These are phyloP conservation scores for Aechmea fasciata DNA, from an alignment of 176 grass and related monocot species.

Conservation along the genomic window DNA sequence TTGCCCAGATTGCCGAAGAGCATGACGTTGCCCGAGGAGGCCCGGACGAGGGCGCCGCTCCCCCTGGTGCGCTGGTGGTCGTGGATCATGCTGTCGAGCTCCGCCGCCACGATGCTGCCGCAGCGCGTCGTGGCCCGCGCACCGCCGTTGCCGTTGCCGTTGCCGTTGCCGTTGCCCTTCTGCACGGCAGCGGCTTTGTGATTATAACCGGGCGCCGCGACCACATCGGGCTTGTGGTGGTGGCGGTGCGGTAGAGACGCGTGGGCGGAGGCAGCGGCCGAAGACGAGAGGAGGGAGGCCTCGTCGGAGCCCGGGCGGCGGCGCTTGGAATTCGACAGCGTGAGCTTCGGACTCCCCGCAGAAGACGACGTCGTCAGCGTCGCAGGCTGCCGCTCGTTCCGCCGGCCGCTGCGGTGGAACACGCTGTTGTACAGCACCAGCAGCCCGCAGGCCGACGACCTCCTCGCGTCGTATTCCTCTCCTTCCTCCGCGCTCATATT, in stretches of 20 bases:
- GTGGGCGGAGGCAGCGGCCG: not conserved
- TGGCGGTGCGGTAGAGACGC: not conserved
- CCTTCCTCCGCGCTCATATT: not conserved
- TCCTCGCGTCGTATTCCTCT: constrained; percentile 1
- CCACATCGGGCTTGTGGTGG: no score
- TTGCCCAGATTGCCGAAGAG: constrained; percentile 27
- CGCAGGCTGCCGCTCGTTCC: not conserved
- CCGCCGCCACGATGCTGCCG: not conserved
- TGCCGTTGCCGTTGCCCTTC: no score
- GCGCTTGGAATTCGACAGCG: constrained; percentile 3
- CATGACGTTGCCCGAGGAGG: constrained; percentile 32
- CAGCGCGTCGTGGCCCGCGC: not conserved
- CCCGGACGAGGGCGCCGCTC: constrained; percentile 24
- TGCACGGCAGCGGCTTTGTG: not conserved
- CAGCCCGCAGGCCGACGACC: constrained; percentile 15
- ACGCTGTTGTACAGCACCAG: constrained; percentile 22
- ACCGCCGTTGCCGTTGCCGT: no score
- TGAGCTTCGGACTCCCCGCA: no score
- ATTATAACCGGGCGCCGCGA: not conserved
- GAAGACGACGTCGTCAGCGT: not conserved
- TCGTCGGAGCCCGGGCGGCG: constrained; percentile 7
- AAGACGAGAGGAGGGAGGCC: not conserved
- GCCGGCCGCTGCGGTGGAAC: constrained; percentile 9
- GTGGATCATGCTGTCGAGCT: constrained; percentile 29
- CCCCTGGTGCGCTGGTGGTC: constrained; percentile 27